Base-by-base conservation (phyloP, 2,329 filamentous ascomycete species). In the Trichoderma guizhouense region DNA sequence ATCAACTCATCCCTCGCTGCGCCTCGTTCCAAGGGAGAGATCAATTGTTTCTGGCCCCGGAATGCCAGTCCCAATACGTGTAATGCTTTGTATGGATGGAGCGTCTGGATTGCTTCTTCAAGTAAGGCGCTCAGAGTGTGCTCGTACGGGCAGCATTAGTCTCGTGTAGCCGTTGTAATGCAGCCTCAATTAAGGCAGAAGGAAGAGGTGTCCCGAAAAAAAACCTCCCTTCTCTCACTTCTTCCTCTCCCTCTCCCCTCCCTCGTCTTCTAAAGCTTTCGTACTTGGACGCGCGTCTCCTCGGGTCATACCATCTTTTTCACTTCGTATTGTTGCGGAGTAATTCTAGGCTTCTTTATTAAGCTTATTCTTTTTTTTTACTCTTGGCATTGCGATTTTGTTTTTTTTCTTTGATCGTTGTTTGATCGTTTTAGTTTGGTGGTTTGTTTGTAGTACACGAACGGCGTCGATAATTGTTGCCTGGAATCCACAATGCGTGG, bases 401-500 rank as follows among this genome's bases (percentile, higher is more conserved):
- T 43, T 43, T 15, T 28, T 62, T 43, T 43, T 26, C 11, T 12
- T 43, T 21, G 21, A 26, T 14, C 39, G 39, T 34, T 51, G n/a
- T 15, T 34, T n/a, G 18, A 7, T 34, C 15, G 28, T 21, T 32
- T 34, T 36, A 34, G 53, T n/a, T n/a, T 47, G 60, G 47, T n/a
- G 43, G n/a, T 62, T 55, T 63, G 36, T 24, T 3, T 43, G 39
- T 43, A 43, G 28, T 34, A 70, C 28, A 62, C 60, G 9, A 30
- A 21, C 34, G 36, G 26, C 36, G 53, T 43, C 53, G 53, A 43
- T 58, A 58, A 58, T 47, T 34, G 64, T 43, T 69, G 63, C 64
- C 70, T 62, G 55, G 32, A 51, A 64, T 58, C 70, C 47, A 65
- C 71, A 18, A 72, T 72, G 71, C 71, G 71, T 64, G 67, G 67